These are phyloP conservation scores for Chlorella sorokiniana DNA, from an alignment of 139 green algal genomes.

Conservation along the genomic window DNA sequence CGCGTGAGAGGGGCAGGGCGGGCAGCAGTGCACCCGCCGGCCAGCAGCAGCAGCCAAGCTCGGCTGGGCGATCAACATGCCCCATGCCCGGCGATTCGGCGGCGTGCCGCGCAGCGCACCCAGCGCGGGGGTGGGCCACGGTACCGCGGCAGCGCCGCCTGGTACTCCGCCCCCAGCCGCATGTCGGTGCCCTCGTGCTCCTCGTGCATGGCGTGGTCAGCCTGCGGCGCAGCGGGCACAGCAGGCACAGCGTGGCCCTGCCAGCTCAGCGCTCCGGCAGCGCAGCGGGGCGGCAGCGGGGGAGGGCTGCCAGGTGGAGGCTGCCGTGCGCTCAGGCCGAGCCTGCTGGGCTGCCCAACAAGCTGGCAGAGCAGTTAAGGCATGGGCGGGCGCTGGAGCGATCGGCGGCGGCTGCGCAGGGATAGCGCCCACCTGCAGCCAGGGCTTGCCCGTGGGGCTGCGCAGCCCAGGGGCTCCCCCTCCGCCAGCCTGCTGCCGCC, in stretches of 20 bases:
- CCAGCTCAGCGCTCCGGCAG: too few species aligned
- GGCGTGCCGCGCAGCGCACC: background rate
- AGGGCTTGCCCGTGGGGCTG: slow-evolving; percentile 26
- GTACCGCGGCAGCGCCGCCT: slow-evolving; percentile 40
- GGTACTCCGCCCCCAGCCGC: slow-evolving; percentile 45
- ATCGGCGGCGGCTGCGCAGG: too few species aligned
- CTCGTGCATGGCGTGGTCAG: slow-evolving; percentile 20
- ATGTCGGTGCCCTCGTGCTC: slow-evolving; percentile 26
- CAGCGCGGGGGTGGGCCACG: background rate
- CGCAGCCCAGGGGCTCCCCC: background rate
- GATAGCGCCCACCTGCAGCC: slow-evolving; percentile 33
- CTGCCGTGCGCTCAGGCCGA: too few species aligned
- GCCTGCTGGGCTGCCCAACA: too few species aligned
- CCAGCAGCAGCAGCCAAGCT: background rate
- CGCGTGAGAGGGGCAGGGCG: background rate
- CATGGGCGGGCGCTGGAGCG: too few species aligned
- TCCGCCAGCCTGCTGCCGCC: background rate
- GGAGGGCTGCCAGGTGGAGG: too few species aligned
- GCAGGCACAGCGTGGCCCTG: too few species aligned
- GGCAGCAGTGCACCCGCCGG: too few species aligned
- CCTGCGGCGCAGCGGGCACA: background rate
- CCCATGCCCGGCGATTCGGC: background rate
- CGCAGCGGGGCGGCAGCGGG: too few species aligned
- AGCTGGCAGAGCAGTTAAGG: too few species aligned
- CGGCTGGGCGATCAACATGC: too few species aligned